phyloP scores from a whole-genome alignment of 257 asterid genomes.

The Nicotiana tabacum region DNA sequence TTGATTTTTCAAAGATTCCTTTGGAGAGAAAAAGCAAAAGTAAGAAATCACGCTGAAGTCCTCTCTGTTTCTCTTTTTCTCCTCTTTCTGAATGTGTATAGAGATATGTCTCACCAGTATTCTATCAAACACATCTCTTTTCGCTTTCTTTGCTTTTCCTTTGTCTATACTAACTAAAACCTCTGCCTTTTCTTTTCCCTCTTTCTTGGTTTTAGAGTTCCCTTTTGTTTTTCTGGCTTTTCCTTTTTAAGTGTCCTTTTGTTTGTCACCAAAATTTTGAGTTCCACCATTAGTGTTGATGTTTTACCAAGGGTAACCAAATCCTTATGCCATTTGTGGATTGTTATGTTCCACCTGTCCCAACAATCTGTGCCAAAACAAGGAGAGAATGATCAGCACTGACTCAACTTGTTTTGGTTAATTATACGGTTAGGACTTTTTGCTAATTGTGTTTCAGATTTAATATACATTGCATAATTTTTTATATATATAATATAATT shows the following conservation, averaged over 20 bases:
- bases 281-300: slow-evolving; percentile 20
- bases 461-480: too few relatives aligned
- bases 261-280: slow-evolving; percentile 22
- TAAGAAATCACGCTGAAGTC: slow-evolving; percentile 35
- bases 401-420: too few relatives aligned
- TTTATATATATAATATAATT: too few relatives aligned
- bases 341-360: slow-evolving; percentile 12
- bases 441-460: too few relatives aligned
- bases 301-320: not conserved
- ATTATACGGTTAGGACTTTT: too few relatives aligned
- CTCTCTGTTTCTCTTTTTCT: slow-evolving; percentile 27
- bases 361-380: slow-evolving; percentile 23
- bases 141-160: slow-evolving; percentile 52
- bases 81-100: slow-evolving; percentile 11
- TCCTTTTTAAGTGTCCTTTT: slow-evolving; percentile 26
- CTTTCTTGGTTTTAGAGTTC: slow-evolving; percentile 3
- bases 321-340: not conserved
- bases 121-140: slow-evolving; percentile 21
- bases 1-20: slow-evolving; percentile 65
- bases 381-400: not conserved
- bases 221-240: slow-evolving; percentile 19
- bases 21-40: slow-evolving; percentile 66
- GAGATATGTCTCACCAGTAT: slow-evolving; percentile 15
- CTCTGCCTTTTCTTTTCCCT: not conserved
- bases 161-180: not conserved